Percentiles rank a stretch among this genome's conserved stretches.
Evolutionary conservation across 1,284 basidiomycete genomes (phyloP).

Genomic region (Trichosporon asahii): DNA sequence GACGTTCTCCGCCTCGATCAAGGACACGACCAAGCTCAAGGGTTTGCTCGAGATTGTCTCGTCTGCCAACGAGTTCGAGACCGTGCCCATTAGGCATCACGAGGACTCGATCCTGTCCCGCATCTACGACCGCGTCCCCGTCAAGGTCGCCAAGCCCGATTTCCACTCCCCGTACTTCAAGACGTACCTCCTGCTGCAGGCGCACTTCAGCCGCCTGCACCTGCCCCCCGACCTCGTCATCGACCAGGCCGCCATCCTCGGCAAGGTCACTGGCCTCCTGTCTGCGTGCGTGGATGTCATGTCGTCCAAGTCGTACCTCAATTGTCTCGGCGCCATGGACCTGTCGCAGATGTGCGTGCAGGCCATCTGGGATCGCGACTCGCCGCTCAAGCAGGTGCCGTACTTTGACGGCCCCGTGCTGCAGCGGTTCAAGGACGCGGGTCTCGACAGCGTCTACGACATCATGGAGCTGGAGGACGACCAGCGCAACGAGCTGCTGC

Average conservation of each 20-base stretch:
- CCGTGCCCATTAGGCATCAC: slow-evolving; percentile 87
- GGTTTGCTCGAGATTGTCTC: slow-evolving; percentile 93
- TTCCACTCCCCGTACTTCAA: slow-evolving; percentile 97
- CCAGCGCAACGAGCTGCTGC: slow-evolving; percentile 72
- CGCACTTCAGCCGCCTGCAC: slow-evolving; percentile 89
- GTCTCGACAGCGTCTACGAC: slow-evolving; percentile 84
- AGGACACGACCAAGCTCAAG: slow-evolving; percentile 95
- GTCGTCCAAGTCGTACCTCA: slow-evolving; percentile 92
- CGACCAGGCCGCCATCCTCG: slow-evolving; percentile 80
- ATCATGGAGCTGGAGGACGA: slow-evolving; percentile 96
- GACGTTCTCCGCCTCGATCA: slow-evolving; percentile 92
- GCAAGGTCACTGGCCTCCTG: slow-evolving; percentile 83
- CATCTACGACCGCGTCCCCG: slow-evolving; percentile 95
- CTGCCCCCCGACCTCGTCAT: slow-evolving; percentile 89
- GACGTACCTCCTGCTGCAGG: slow-evolving; percentile 92
- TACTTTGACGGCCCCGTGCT: slow-evolving; percentile 88
- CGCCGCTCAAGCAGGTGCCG: slow-evolving; percentile 89
- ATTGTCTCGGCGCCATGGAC: slow-evolving; percentile 96
- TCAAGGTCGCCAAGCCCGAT: slow-evolving; percentile 82
- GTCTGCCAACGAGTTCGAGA: slow-evolving; percentile 93
- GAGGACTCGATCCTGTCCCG: slow-evolving; percentile 76
- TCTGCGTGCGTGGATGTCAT: slow-evolving; percentile 97
- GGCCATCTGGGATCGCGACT: slow-evolving; percentile 95
- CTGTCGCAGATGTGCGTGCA: slow-evolving; percentile 99
- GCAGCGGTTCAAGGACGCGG: slow-evolving; percentile 75